Percentiles rank a stretch among this genome's conserved stretches.
Conservation (phyloP, 148 eudicot genomes). For the Vaccinium macrocarpon region DNA sequence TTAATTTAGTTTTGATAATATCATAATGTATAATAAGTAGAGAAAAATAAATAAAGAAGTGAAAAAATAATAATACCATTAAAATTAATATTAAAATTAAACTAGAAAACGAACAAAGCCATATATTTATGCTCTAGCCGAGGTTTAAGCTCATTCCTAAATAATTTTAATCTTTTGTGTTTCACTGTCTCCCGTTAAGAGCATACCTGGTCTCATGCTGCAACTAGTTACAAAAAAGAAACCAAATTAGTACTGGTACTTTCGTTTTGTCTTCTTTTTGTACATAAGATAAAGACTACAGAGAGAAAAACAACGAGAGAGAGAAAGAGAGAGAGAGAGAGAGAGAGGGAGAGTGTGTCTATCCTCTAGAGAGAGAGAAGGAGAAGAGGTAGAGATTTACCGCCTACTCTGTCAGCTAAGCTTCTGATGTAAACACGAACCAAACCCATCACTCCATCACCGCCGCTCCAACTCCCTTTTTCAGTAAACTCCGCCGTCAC, state of each 20-base stretch:
- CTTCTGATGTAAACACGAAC: slow-evolving; percentile 2
- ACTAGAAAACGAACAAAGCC: too few relatives aligned
- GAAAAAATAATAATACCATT: too few relatives aligned
- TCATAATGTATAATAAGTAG: too few relatives aligned
- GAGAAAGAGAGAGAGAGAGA: background rate
- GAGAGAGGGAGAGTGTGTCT: background rate
- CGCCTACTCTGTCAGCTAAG: slow-evolving; percentile 14
- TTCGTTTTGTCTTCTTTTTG: too few relatives aligned
- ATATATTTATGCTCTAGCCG: too few relatives aligned
- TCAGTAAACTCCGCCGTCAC: background rate
- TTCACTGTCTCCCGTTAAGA: too few relatives aligned
- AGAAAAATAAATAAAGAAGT: too few relatives aligned
- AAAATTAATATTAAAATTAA: too few relatives aligned
- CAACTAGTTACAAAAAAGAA: background rate
- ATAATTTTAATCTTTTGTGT: too few relatives aligned
- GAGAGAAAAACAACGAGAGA: background rate
- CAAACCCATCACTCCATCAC: background rate
- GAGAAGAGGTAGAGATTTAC: background rate
- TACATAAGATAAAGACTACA: background rate
- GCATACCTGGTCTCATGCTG: background rate
- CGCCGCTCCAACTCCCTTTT: background rate
- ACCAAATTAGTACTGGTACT: too few relatives aligned
- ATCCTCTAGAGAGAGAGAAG: slow-evolving; percentile 8
- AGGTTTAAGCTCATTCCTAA: too few relatives aligned
- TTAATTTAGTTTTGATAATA: too few relatives aligned